Evolutionary conservation across 176 grass and related monocot genomes (phyloP).

Genomic region (Carex myosuroides): DNA sequence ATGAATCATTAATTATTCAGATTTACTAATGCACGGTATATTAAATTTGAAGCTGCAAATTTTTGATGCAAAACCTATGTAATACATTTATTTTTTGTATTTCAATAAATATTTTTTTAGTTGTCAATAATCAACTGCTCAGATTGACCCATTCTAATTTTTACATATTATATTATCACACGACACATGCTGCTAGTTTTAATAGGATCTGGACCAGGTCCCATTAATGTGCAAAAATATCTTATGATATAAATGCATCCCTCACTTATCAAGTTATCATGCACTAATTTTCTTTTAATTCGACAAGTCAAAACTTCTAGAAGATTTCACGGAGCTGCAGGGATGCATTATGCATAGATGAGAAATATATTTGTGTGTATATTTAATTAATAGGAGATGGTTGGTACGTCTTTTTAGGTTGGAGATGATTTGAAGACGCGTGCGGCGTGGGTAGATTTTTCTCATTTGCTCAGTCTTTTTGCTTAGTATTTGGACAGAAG

Average conservation of each 20-base stretch:
- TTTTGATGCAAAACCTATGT: too few relatives aligned
- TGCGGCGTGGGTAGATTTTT: too few relatives aligned
- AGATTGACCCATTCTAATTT: too few relatives aligned
- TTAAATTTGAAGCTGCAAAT: too few relatives aligned
- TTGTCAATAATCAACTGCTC: too few relatives aligned
- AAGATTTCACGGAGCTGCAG: background rate
- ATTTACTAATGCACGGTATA: too few relatives aligned
- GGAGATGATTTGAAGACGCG: background rate
- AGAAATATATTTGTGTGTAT: background rate
- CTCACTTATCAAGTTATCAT: background rate
- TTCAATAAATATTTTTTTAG: too few relatives aligned
- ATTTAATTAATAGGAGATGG: background rate
- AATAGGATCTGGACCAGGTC: background rate
- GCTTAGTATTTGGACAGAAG: too few relatives aligned
- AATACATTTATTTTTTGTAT: too few relatives aligned
- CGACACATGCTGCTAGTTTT: too few relatives aligned
- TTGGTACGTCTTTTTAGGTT: background rate
- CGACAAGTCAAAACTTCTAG: background rate
- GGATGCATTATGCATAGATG: background rate
- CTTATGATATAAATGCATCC: background rate
- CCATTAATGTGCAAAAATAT: background rate
- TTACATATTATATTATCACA: too few relatives aligned
- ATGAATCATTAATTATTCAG: too few relatives aligned
- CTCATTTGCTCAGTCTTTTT: background rate
- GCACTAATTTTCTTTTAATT: background rate